Conservation (phyloP, 140 eudicot species). For the Stevia rebaudiana region DNA sequence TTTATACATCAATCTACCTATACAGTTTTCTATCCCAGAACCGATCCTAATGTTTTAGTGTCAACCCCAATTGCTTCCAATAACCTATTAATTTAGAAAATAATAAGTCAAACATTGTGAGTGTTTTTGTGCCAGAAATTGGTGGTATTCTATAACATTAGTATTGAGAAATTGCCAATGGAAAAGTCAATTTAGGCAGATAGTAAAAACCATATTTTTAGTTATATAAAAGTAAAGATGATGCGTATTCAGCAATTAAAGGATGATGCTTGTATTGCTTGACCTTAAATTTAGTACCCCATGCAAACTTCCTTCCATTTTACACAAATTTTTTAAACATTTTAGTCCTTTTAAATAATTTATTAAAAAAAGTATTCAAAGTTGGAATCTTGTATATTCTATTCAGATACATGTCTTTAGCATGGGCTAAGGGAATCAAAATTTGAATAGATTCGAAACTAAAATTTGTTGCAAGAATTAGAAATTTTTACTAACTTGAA, state of each 20-base stretch:
- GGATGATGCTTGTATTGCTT: conserved; percentile 21
- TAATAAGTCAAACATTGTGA: conserved; percentile 26
- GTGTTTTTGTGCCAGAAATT: conserved; percentile 26
- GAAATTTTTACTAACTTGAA: too few species aligned
- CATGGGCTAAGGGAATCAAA: too few species aligned
- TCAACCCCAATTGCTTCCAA: too few species aligned
- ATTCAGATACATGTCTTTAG: too few species aligned
- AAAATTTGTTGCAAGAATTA: too few species aligned
- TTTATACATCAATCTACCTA: too few species aligned
- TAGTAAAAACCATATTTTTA: conserved; percentile 3
- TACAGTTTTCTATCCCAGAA: too few species aligned
- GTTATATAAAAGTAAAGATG: neutral
- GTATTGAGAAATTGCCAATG: conserved; percentile 7
- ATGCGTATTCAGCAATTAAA: conserved; percentile 29
- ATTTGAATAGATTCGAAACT: too few species aligned
- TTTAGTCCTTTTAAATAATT: conserved; percentile 9
- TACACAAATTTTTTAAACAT: conserved; percentile 8
- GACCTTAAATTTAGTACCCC: conserved; percentile 20
- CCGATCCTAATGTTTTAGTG: too few species aligned
- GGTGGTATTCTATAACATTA: too few species aligned
- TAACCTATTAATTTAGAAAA: neutral
- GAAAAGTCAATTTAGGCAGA: conserved; percentile 17
- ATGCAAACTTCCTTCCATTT: conserved; percentile 17
- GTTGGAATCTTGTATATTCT: conserved; percentile 1
- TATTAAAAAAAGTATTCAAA: neutral